phyloP scores from a whole-genome alignment of 208 protist genomes.

The Leishmania tropica region DNA sequence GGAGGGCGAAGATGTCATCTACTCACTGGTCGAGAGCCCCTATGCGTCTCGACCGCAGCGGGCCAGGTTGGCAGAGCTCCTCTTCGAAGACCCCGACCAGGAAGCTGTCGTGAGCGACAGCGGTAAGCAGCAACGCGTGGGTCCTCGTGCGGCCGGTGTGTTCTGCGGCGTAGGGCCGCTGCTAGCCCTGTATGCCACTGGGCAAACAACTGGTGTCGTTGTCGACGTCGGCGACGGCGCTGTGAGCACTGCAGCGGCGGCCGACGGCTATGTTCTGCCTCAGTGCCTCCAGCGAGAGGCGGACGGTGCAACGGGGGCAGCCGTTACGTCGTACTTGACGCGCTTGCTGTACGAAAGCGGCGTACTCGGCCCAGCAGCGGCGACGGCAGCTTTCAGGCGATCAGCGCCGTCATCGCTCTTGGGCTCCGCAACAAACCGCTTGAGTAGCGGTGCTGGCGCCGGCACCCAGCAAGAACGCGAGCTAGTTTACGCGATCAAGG shows the following conservation, averaged over 20 bases:
- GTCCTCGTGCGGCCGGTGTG: slow-evolving; percentile 33
- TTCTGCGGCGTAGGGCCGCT: slow-evolving; percentile 59
- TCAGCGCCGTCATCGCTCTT: not conserved
- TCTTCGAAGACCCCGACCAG: slow-evolving; percentile 41
- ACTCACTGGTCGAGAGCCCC: slow-evolving; percentile 62
- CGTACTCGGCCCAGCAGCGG: slow-evolving; percentile 15
- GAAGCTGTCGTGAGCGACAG: not conserved
- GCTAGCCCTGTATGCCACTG: slow-evolving; percentile 65
- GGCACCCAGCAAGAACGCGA: slow-evolving; percentile 50
- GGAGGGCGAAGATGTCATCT: slow-evolving; percentile 13
- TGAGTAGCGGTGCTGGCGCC: slow-evolving; percentile 20
- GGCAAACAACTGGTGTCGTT: slow-evolving; percentile 60
- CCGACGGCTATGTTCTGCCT: slow-evolving; percentile 53
- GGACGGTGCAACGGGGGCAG: slow-evolving; percentile 41
- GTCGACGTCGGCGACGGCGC: slow-evolving; percentile 64
- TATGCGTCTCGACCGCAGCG: slow-evolving; percentile 67
- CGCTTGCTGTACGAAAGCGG: slow-evolving; percentile 52
- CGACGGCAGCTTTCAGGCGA: not conserved
- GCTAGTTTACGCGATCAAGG: slow-evolving; percentile 51
- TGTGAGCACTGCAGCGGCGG: slow-evolving; percentile 51
- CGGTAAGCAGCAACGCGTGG: slow-evolving; percentile 82
- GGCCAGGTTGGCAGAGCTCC: slow-evolving; percentile 44
- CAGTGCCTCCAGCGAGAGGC: slow-evolving; percentile 53
- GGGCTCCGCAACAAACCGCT: not conserved
- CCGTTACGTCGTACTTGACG: slow-evolving; percentile 55